phyloP scores from a whole-genome alignment of 345 rosid genomes.

The Theobroma cacao region DNA sequence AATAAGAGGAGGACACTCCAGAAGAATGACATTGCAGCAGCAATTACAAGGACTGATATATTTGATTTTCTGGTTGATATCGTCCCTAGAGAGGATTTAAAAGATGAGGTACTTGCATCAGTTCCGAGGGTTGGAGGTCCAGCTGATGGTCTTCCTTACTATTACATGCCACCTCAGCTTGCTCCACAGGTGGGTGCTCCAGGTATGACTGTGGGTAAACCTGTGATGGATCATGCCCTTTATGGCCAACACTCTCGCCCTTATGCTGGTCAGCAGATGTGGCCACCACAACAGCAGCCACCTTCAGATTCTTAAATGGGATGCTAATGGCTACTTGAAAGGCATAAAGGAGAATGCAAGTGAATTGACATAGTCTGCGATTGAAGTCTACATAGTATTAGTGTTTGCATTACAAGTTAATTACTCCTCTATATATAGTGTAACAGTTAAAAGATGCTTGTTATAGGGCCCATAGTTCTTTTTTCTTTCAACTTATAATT shows the following conservation, averaged over 20 bases:
- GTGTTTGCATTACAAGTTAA: not conserved
- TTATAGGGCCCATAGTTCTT: not conserved
- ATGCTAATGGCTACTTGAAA: not conserved
- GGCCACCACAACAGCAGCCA: constrained; percentile 77
- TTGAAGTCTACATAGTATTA: not conserved
- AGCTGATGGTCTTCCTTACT: constrained; percentile 67
- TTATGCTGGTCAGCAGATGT: constrained; percentile 64
- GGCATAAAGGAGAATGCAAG: not conserved
- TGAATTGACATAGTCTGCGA: not conserved
- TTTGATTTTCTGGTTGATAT: constrained; percentile 93
- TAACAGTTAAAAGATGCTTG: not conserved
- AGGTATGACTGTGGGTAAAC: constrained; percentile 83
- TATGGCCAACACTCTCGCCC: constrained; percentile 56
- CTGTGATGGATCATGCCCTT: constrained; percentile 56
- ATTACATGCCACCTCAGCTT: constrained; percentile 69
- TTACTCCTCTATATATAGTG: not conserved
- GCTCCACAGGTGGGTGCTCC: constrained; percentile 62
- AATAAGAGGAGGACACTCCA: constrained; percentile 92
- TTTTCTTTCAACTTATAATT: not conserved
- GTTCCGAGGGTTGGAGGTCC: constrained; percentile 54
- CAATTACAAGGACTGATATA: constrained; percentile 85
- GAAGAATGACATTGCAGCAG: constrained; percentile 95
- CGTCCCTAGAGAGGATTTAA: constrained; percentile 88
- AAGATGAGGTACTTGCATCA: constrained; percentile 75
- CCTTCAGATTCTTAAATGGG: constrained; percentile 44